Base-by-base conservation (phyloP, 192 early-diverging fungal genomes). In the Coemansia erecta region DNA sequence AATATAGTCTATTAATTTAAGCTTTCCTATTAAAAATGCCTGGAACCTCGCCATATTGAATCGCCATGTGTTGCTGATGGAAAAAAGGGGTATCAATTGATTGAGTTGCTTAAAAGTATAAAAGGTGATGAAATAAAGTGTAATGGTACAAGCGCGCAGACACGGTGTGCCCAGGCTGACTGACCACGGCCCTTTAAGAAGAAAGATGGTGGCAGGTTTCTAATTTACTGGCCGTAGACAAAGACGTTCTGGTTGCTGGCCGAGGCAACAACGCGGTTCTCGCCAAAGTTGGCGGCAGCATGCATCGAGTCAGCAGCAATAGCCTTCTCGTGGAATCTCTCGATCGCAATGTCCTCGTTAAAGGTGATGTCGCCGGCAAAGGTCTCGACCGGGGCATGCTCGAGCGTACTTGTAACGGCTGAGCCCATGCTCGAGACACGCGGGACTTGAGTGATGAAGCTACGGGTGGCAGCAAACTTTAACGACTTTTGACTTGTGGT, bases 321-420 rank as follows among this genome's bases (percentile, higher is more conserved):
- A 18, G 73, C 73, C 63, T 76, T 76, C 51, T 76, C 73, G 63
- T 76, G 73, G 63, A 76, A 68, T 10, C 39, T 58, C 41, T 76
- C 73, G 35, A 76, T 69, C 6, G 73, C 73, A 44, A 76, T 76
- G 39, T 76, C 73, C 63, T 76, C 73, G 55, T 76, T 76, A 42
- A 76, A 76, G 3, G 60, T 55, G 28, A 76, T 48, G 63, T 70
- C 63, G n/a, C 73, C 73, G 18, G 51, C 40, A 43, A 53, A 76
- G n/a, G 63, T 70, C 35, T 69, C 66, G 24, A 69, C 59, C 9
- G 51, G 46, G 10, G 42, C 63, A 47, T 76, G 67, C 63, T 69
- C 73, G 14, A 35, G 28, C 10, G 73, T 53, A 43, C 63, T 70
- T 41, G 73, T 58, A 5, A 56, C 51, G 4, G n/a, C n/a, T n/a